Evolutionary conservation across 306 rosid species (phyloP).

Genomic region (Geum urbanum): DNA sequence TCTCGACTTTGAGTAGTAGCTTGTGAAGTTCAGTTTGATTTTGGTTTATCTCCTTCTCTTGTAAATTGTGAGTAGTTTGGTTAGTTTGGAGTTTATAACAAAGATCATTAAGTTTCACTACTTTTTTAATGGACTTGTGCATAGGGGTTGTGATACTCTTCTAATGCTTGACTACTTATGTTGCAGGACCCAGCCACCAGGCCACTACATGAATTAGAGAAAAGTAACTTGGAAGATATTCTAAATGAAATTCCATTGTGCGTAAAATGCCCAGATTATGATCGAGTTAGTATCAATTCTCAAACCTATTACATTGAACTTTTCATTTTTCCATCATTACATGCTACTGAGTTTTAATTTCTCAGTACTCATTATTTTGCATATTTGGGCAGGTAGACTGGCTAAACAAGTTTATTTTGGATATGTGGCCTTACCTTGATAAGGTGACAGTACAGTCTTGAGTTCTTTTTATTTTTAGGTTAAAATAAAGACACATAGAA

Average conservation of each 20-base stretch:
- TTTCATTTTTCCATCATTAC: not conserved
- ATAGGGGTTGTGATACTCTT: not conserved
- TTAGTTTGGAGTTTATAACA: not conserved
- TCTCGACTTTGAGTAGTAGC: not conserved
- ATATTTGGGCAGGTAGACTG: conserved; percentile 69
- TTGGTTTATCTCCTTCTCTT: not conserved
- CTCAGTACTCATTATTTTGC: conserved; percentile 21
- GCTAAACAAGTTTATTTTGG: conserved; percentile 59
- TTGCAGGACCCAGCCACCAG: conserved; percentile 66
- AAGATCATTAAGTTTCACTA: too few relatives aligned
- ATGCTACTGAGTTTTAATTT: conserved; percentile 5
- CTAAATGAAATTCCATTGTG: conserved; percentile 79
- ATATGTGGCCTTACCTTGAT: conserved; percentile 86
- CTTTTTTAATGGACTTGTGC: not conserved
- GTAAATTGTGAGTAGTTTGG: not conserved
- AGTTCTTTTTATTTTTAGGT: not conserved
- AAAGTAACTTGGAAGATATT: conserved; percentile 62
- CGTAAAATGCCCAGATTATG: conserved; percentile 79
- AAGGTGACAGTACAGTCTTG: conserved; percentile 41
- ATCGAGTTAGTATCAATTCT: conserved; percentile 58
- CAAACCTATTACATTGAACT: not conserved
- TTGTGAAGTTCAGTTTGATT: not conserved
- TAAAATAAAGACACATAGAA: not conserved
- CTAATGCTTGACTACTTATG: conserved; percentile 10
- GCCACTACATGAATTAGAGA: conserved; percentile 71